A percentile compares a stretch with the other conserved stretches of the same genome.
Conservation (phyloP, 116 monocot genomes). For the Trichopus zeylanicus region DNA sequence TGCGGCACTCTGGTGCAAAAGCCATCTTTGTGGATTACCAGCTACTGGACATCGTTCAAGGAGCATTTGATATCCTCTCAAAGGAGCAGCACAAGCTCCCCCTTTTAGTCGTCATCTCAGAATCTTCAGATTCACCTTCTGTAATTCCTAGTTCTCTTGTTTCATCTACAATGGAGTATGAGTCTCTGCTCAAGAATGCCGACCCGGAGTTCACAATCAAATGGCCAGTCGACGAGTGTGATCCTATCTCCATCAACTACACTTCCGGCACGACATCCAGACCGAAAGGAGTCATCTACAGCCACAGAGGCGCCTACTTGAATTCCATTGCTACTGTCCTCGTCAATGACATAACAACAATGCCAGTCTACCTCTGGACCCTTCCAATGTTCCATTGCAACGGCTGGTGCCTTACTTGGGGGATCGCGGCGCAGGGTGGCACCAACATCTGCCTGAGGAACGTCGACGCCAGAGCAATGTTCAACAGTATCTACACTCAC, state of each 20-base stretch:
- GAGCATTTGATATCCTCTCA: constrained; percentile 33
- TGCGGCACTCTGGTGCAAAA: constrained; percentile 44
- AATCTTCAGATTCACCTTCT: too few relatives aligned
- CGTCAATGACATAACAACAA: constrained; percentile 19
- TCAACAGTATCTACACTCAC: neutral
- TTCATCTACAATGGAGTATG: constrained; percentile 52
- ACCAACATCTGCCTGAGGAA: constrained; percentile 10
- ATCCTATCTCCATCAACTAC: constrained; percentile 33
- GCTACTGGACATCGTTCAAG: constrained; percentile 23
- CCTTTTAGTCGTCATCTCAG: too few relatives aligned
- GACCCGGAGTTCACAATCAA: constrained; percentile 24
- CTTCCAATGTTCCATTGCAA: constrained; percentile 25
- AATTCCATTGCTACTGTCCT: constrained; percentile 22
- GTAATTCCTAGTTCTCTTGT: constrained; percentile 22
- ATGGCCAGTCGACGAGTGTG: constrained; percentile 25
- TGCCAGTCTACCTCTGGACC: constrained; percentile 41
- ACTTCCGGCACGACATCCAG: constrained; percentile 37
- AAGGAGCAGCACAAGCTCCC: too few relatives aligned
- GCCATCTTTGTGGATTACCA: constrained; percentile 51
- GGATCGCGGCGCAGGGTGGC: constrained; percentile 7
- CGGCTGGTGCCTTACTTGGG: constrained; percentile 12
- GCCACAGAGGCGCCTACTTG: constrained; percentile 36
- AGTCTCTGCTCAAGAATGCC: constrained; percentile 14
- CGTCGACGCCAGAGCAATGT: constrained; percentile 12
- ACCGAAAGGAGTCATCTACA: constrained; percentile 41